Evolutionary conservation across 768 basidiomycete species (phyloP).

Genomic region (Artomyces pyxidatus): DNA sequence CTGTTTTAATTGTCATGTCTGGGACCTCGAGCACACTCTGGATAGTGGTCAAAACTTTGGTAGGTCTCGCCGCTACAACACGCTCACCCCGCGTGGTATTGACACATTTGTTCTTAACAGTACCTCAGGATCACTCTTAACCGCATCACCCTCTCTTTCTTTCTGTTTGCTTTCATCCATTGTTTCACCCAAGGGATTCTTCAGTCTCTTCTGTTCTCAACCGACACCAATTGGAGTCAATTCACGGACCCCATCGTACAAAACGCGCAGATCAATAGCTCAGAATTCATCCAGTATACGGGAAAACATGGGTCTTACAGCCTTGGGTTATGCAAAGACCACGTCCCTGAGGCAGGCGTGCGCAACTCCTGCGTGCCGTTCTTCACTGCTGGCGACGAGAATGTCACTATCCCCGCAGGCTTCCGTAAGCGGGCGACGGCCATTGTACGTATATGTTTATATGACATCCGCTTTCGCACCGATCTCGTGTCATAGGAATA

Average conservation of each 20-base stretch:
- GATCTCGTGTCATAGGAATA: too few species aligned
- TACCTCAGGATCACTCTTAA: constrained; percentile 25
- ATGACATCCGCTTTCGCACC: too few species aligned
- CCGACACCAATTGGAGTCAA: constrained; percentile 34
- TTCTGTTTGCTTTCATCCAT: constrained; percentile 41
- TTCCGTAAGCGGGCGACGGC: too few species aligned
- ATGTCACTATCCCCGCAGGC: constrained; percentile 20
- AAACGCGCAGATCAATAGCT: constrained; percentile 26
- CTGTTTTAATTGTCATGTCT: too few species aligned
- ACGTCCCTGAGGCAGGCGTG: constrained; percentile 28
- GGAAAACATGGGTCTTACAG: constrained; percentile 21
- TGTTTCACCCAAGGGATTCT: constrained; percentile 46
- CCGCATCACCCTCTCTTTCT: constrained; percentile 32
- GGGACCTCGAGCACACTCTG: too few species aligned
- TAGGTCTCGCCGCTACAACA: too few species aligned
- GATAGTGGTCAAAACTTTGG: too few species aligned
- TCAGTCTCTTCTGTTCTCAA: constrained; percentile 38
- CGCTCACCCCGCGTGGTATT: too few species aligned
- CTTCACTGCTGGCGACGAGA: constrained; percentile 16
- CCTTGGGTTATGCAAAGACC: constrained; percentile 37
- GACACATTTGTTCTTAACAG: too few species aligned
- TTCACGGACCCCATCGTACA: constrained; percentile 32
- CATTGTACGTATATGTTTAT: too few species aligned
- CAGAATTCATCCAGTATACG: constrained; percentile 24
- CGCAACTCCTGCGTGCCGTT: constrained; percentile 10